Percentiles rank a stretch among this genome's conserved stretches.
phyloP scores from a whole-genome alignment of 257 asterid genomes.

The Schizonepeta tenuifolia region DNA sequence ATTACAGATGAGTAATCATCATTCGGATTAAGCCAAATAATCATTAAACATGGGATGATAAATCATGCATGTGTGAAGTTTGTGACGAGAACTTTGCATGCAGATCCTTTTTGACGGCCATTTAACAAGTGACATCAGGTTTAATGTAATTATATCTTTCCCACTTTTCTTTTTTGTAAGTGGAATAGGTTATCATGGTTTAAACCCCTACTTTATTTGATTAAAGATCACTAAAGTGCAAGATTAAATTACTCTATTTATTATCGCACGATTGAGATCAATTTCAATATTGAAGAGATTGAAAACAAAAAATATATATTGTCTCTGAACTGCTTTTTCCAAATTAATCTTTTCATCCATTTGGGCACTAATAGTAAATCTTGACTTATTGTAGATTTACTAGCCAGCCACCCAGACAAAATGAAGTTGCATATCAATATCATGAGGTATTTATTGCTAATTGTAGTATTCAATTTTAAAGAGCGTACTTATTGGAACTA shows the following conservation, averaged over 20 bases:
- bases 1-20: constrained; percentile 6
- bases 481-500: too few relatives aligned
- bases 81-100: constrained; percentile 36
- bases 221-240: background rate
- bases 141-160: constrained; percentile 17
- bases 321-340: too few relatives aligned
- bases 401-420: too few relatives aligned
- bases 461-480: too few relatives aligned
- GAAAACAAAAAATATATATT: too few relatives aligned
- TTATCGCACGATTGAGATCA: too few relatives aligned
- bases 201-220: constrained; percentile 26
- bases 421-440: too few relatives aligned
- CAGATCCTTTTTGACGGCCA: constrained; percentile 38
- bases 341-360: too few relatives aligned
- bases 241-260: background rate
- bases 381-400: too few relatives aligned
- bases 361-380: too few relatives aligned
- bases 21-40: background rate
- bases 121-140: constrained; percentile 32
- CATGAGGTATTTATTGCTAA: too few relatives aligned
- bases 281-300: too few relatives aligned
- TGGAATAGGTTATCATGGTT: constrained; percentile 28
- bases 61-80: constrained; percentile 4
- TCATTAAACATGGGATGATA: constrained; percentile 19
- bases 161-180: constrained; percentile 15